Percentiles rank a stretch among this genome's conserved stretches.
These are phyloP conservation scores for Isabelozyma pseudorhagii DNA, from an alignment of 805 yeast species.

Conservation along the genomic window DNA sequence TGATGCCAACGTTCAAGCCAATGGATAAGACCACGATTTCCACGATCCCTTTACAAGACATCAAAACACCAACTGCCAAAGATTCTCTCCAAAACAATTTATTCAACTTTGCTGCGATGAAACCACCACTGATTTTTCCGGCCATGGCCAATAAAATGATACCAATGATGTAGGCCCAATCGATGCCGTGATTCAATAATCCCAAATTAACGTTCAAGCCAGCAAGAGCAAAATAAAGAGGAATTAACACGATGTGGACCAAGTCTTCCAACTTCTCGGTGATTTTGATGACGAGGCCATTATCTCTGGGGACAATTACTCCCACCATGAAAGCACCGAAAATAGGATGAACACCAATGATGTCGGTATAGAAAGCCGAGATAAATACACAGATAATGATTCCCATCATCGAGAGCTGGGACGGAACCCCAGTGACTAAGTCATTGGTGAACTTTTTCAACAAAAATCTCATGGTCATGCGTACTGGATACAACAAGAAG, in stretches of 20 bases:
- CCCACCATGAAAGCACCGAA: slow-evolving; percentile 85
- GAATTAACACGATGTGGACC: slow-evolving; percentile 67
- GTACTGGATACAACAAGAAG: slow-evolving; percentile 55
- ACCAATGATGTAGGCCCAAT: slow-evolving; percentile 77
- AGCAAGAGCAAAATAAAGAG: slow-evolving; percentile 76
- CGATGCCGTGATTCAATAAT: slow-evolving; percentile 57
- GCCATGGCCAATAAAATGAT: slow-evolving; percentile 63
- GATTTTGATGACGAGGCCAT: slow-evolving; percentile 64
- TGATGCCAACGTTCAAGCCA: slow-evolving; percentile 70
- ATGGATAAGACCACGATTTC: slow-evolving; percentile 76
- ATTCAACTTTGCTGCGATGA: slow-evolving; percentile 56
- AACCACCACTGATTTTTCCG: slow-evolving; percentile 68
- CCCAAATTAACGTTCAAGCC: slow-evolving; percentile 73
- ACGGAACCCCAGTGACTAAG: slow-evolving; percentile 56
- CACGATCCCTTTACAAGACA: slow-evolving; percentile 89
- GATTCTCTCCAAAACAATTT: slow-evolving; percentile 74
- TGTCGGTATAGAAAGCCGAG: slow-evolving; percentile 77
- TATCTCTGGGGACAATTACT: slow-evolving; percentile 70
- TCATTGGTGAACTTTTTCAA: slow-evolving; percentile 50
- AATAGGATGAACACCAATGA: slow-evolving; percentile 82
- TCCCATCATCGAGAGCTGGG: slow-evolving; percentile 56
- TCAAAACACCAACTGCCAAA: slow-evolving; percentile 69
- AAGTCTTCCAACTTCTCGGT: slow-evolving; percentile 77
- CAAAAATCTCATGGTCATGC: slow-evolving; percentile 43
- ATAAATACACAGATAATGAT: slow-evolving; percentile 55